Evolutionary conservation across 495 filamentous ascomycete genomes (phyloP).

Genomic region (Pyronema omphalodes): DNA sequence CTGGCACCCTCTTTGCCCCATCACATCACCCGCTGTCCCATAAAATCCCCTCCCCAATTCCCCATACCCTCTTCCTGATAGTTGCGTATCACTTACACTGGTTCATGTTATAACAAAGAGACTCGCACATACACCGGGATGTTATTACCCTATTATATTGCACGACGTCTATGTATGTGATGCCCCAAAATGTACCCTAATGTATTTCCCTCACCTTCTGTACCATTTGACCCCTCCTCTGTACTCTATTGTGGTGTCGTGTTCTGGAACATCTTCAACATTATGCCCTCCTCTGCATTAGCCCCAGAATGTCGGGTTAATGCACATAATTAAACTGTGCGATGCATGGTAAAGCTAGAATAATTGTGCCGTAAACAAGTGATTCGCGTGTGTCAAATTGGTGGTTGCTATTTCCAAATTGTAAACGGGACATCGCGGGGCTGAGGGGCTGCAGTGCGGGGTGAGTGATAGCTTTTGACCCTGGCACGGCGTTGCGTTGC

Average conservation of each 20-base stretch:
- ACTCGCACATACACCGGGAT: conserved; percentile 1
- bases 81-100: background rate
- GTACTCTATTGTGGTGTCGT: background rate
- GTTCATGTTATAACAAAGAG: conserved; percentile 3
- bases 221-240: background rate
- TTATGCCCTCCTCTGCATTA: background rate
- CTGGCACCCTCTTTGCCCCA: background rate
- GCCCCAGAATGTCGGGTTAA: background rate
- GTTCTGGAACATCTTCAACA: background rate
- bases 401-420: too few relatives aligned
- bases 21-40: background rate
- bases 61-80: background rate
- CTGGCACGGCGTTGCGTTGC: too few relatives aligned
- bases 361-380: too few relatives aligned
- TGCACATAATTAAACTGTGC: background rate
- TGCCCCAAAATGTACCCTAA: conserved; percentile 2
- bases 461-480: too few relatives aligned
- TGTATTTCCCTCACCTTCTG: background rate
- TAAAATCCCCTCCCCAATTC: background rate
- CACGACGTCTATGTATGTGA: conserved; percentile 2
- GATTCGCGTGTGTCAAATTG: too few relatives aligned
- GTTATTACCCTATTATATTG: background rate
- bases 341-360: too few relatives aligned
- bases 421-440: too few relatives aligned
- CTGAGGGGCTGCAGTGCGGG: too few relatives aligned